phyloP scores from a whole-genome alignment of 2,329 filamentous ascomycete genomes.

The Epichloe elymi region DNA sequence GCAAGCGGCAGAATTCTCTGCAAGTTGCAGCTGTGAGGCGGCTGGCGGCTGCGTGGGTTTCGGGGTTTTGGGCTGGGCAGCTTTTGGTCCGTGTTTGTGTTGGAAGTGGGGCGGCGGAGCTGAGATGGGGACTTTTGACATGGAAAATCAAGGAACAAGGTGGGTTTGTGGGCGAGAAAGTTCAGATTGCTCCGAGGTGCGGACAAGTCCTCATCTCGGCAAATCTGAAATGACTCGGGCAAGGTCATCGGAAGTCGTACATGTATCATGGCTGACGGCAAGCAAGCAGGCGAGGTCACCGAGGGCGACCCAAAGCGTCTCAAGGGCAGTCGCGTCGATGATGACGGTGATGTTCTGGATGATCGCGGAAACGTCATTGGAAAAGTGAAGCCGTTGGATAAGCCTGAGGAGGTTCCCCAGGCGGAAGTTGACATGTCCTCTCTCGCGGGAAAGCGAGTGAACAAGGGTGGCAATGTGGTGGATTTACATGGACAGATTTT shows the following conservation, averaged over 20 bases:
- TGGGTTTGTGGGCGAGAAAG: too few species aligned
- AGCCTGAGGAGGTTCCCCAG: slow-evolving; percentile 31
- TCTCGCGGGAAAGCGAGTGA: slow-evolving; percentile 56
- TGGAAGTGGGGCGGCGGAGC: too few species aligned
- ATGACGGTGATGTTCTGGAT: slow-evolving; percentile 57
- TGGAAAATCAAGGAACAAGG: too few species aligned
- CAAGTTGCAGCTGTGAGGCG: too few species aligned
- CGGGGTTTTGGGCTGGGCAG: too few species aligned
- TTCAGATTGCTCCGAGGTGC: too few species aligned
- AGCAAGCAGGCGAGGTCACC: slow-evolving; percentile 45
- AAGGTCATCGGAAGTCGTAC: neutral
- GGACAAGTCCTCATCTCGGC: too few species aligned
- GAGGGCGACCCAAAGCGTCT: slow-evolving; percentile 53
- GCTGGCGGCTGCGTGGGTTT: too few species aligned
- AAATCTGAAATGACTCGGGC: too few species aligned
- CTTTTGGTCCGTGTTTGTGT: too few species aligned
- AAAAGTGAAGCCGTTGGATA: slow-evolving; percentile 55
- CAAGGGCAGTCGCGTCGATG: slow-evolving; percentile 51
- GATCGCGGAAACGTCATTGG: slow-evolving; percentile 54
- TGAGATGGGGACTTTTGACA: too few species aligned
- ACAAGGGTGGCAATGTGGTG: slow-evolving; percentile 54
- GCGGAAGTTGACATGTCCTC: slow-evolving; percentile 46
- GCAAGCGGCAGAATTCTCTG: too few species aligned
- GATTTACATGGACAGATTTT: slow-evolving; percentile 42
- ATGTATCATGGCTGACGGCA: slow-evolving; percentile 31